Base-by-base conservation (phyloP, 306 rosid genomes). In the Sesbania bispinosa region DNA sequence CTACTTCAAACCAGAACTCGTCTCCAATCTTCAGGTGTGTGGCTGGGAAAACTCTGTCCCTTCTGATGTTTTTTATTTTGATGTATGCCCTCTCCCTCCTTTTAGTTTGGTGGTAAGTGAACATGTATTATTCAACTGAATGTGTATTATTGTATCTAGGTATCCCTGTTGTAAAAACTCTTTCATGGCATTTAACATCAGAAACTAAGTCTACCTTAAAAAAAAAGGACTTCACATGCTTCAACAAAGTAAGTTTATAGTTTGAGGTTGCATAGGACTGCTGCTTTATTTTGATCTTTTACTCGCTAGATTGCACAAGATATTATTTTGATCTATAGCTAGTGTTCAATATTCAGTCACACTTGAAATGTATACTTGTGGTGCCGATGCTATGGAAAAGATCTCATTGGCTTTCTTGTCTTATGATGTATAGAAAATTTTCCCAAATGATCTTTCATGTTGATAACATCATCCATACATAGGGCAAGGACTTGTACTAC, bases 181-280 rank as follows among this genome's bases (percentile, higher is more conserved):
- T 94, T 83, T 94, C 96, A 10, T 90, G 98, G 98, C 94, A 94
- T 83, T 75, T 94, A 82, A 92, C 97, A 65, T 90, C 97, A 51
- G 97, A 94, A 68, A 88, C 97, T 1, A 94, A 86, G 73, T 78
- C 97, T 35, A 86, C 96, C 61, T 64, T 87, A 62, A 88, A 89
- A 79, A n/a, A 87, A 82, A 74, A 82, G 82, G 61, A 78, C 77
- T 54, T 69, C 88, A 6, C 83, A 65, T 54, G 39, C 88, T 79
- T 75, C 74, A 14, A 78, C 74, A 66, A 78, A 83, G 97, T 94
- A 74, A 81, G 82, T 59, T 42, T 55, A 19, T 24, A 24, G 15
- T 82, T 41, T 15, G 6, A 16, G 29, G 38, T 41, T 70, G 63
- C 10, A 6, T n/a, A n/a, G n/a, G n/a, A n/a, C n/a, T n/a, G n/a